Percentiles rank a stretch among this genome's conserved stretches.
Evolutionary conservation across 129 eudicot genomes (phyloP).

Genomic region (Chrysanthemum makinoi): DNA sequence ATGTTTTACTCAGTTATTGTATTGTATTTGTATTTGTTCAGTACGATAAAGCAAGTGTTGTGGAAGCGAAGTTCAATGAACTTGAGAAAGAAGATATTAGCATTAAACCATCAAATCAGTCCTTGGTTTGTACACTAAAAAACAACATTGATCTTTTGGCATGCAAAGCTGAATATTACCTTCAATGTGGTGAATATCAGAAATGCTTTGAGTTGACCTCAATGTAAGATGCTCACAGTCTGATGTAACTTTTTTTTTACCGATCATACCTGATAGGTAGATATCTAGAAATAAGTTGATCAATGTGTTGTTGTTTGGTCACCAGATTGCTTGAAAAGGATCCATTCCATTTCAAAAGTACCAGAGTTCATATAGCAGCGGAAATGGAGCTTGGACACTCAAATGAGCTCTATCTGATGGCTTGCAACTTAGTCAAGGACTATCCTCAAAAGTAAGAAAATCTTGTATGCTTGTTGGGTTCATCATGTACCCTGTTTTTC

Average conservation of each 20-base stretch:
- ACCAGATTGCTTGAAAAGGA: slow-evolving; percentile 94
- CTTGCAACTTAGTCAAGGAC: slow-evolving; percentile 93
- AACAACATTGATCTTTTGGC: slow-evolving; percentile 94
- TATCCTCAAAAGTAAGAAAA: no score
- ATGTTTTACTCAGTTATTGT: background rate
- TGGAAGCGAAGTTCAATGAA: slow-evolving; percentile 70
- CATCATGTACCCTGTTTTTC: no score
- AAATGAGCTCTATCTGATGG: slow-evolving; percentile 95
- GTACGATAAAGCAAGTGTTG: slow-evolving; percentile 75
- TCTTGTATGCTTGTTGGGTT: no score
- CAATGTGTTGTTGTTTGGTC: slow-evolving; percentile 10
- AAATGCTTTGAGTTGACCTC: slow-evolving; percentile 96
- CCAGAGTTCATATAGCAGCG: slow-evolving; percentile 91
- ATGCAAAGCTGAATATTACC: slow-evolving; percentile 96
- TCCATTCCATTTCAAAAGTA: slow-evolving; percentile 91
- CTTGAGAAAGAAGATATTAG: slow-evolving; percentile 74
- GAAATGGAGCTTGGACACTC: slow-evolving; percentile 98
- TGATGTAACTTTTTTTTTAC: background rate
- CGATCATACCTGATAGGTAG: background rate
- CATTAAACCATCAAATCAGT: slow-evolving; percentile 46
- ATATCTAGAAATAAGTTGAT: background rate
- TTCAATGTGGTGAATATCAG: slow-evolving; percentile 95
- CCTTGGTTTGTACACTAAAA: slow-evolving; percentile 62
- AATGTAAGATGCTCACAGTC: slow-evolving; percentile 49
- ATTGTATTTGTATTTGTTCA: slow-evolving; percentile 28